Evolutionary conservation across 108 stramenopile species (phyloP).

Genomic region (Epithemia pelagica): DNA sequence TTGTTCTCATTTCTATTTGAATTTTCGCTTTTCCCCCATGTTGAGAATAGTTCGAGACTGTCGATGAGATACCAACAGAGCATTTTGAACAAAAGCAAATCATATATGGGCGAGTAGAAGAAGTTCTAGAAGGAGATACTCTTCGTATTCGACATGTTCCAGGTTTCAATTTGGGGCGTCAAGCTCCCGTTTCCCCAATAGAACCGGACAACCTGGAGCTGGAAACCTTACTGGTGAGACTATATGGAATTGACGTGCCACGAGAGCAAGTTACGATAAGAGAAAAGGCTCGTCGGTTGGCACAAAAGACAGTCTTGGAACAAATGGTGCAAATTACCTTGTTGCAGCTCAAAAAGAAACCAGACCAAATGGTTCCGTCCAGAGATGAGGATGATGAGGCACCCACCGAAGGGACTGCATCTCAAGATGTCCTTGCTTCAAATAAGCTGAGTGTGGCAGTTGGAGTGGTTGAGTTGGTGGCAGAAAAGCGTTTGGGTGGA

Average conservation of each 20-base stretch:
- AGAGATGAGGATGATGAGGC: not conserved
- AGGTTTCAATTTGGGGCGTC: not conserved
- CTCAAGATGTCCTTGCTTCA: not conserved
- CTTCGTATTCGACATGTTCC: slow-evolving; percentile 33
- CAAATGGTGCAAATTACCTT: slow-evolving; percentile 7
- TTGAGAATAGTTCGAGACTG: slow-evolving; percentile 4
- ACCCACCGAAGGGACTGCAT: not conserved
- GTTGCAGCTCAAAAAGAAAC: not conserved
- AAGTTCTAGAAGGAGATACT: slow-evolving; percentile 61
- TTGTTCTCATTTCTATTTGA: too few species aligned
- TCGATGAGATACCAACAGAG: slow-evolving; percentile 1
- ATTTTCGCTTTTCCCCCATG: not conserved
- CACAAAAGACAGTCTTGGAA: not conserved
- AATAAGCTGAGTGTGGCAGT: not conserved
- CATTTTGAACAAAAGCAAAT: not conserved
- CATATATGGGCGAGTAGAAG: slow-evolving; percentile 34
- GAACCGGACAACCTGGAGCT: not conserved
- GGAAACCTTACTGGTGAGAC: slow-evolving; percentile 36
- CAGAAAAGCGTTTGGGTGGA: not conserved
- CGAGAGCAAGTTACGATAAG: slow-evolving; percentile 32
- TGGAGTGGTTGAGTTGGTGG: not conserved
- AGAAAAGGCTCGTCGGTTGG: slow-evolving; percentile 1
- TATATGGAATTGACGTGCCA: slow-evolving; percentile 60
- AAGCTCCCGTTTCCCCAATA: not conserved
- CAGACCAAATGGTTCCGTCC: not conserved